Evolutionary conservation across 2,329 filamentous ascomycete species (phyloP), one percentile per base, ranked within the genome.

Genomic region (Exophiala viscosa): DNA sequence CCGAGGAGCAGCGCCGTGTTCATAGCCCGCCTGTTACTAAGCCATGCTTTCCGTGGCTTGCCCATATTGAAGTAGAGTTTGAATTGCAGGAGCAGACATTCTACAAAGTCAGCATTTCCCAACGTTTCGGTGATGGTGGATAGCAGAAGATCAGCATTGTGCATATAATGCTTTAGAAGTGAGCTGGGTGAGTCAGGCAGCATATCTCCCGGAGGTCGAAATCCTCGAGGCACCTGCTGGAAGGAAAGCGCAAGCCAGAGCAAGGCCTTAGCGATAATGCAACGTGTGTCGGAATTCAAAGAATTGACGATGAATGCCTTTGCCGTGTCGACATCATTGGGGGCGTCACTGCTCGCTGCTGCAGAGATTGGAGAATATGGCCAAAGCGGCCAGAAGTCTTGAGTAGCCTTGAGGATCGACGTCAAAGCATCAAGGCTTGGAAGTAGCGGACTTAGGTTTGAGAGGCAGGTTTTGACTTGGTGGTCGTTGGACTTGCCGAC

Each of bases 21-120:
- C 20, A 42, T 13, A 13, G 40, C 40, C 13, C 40, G 40, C 28
- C 40, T 17, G 40, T 23, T 42, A 23, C 18, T 28, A 20, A 42
- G 40, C 40, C 40, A 42, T 18, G 40, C 40, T 23, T 42, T 42
- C n/a, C 40, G 40, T 31, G 40, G 40, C 20, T 17, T 42, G 40
- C 40, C 40, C 40, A 42, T 31, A 23, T 42, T 23, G 14, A 42
- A 23, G 40, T 23, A 8, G 40, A 42, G 13, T n/a, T 31, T 42
- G 18, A 42, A n/a, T 23, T 42, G 40, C 9, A 28, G 40, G 5
- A 23, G 20, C 9, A 42, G 40, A 31, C 40, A 42, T n/a, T 28
- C 40, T 23, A 42, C 5, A 11, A 42, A 8, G 20, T 42, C 40
- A 8, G 20, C 14, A 10, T 23, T 23, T 23, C 28, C 18, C 20